Evolutionary conservation across 1,284 basidiomycete genomes (phyloP), one percentile per base, ranked within the genome.

Genomic region (Cronartium quercuum): DNA sequence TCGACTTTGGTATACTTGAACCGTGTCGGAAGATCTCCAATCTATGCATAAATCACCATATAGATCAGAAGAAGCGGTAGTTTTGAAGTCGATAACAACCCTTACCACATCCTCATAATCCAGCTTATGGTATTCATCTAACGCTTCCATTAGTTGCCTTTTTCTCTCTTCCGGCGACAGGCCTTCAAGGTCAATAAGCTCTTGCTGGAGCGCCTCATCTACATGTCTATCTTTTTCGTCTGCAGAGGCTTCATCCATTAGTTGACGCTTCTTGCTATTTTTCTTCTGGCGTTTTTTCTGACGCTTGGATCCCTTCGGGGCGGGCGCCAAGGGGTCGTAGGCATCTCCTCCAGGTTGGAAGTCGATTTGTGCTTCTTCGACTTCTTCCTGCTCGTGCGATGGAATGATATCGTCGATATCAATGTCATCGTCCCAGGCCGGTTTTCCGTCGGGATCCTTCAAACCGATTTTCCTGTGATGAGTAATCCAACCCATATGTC

Each of bases 71-170:
- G 44, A 29, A 38, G 24, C 21, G 38, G 42, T 15, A 21, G n/a
- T 13, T 10, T 21, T 63, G 34, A 60, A 40, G 24, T 29, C 40
- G 64, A 55, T n/a, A 37, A 29, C 37, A 24, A 47, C 35, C 83
- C 89, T 79, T 77, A 94, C 92, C 85, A 96, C 87, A 81, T 97
- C 94, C 82, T 98, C 97, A 84, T 97, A 96, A 78, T 97, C 94
- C 21, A 98, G 85, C 38, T 85, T 87, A 81, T 93, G 90, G 68
- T 98, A 85, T 80, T 94, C 91, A 77, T 94, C 91, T 88, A 97
- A 90, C 78, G 94, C 91, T 79, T 91, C 85, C 73, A 93, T 88
- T 68, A 94, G 83, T 78, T 88, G 70, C 18, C 78, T 74, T 67
- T 80, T 79, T 38, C 79, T 78, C 69, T 81, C 81, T 4, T 76